phyloP scores from a whole-genome alignment of 2,329 filamentous ascomycete genomes.

The Fusarium illudens region DNA sequence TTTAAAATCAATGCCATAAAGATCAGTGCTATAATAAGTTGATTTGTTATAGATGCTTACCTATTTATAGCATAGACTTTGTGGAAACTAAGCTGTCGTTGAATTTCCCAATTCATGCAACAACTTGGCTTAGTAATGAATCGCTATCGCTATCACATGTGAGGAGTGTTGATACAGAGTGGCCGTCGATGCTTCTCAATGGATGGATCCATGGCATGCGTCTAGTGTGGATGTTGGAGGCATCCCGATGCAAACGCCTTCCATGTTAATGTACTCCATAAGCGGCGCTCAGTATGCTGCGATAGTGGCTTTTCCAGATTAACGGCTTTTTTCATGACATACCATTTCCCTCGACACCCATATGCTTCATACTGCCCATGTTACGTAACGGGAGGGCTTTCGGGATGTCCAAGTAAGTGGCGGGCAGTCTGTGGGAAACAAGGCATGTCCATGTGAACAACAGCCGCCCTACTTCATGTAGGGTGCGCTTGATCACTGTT shows the following conservation, averaged over 20 bases:
- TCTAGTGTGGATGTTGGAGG: background rate
- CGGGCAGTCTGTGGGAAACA: background rate
- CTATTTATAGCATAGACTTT: background rate
- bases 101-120: background rate
- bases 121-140: background rate
- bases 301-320: background rate
- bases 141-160: background rate
- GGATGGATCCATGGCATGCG: background rate
- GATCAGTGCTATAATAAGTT: background rate
- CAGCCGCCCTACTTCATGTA: background rate
- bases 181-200: background rate
- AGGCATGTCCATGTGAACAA: background rate
- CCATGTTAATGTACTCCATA: background rate
- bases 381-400: background rate
- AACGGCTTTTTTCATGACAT: background rate
- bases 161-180: background rate
- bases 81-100: background rate
- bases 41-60: background rate
- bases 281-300: background rate
- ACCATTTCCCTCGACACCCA: too few species aligned
- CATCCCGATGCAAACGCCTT: background rate
- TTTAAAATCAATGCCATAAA: background rate
- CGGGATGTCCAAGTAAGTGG: background rate
- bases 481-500: background rate
- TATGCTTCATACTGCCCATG: too few species aligned